Conservation (phyloP, 257 asterid genomes). For the Ilex asprella region DNA sequence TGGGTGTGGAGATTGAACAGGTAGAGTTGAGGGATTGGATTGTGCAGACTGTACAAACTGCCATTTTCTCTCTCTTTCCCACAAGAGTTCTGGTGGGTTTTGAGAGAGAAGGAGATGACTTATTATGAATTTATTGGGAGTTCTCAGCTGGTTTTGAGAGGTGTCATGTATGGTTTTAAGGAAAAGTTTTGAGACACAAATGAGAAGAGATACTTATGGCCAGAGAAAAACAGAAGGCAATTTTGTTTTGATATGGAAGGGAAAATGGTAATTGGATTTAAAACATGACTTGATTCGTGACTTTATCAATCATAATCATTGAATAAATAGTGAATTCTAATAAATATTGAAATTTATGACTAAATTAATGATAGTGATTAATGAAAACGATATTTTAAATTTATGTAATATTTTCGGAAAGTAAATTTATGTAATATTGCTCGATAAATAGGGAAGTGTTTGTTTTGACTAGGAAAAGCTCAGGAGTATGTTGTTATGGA, state of each 20-base stretch:
- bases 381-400: too few species aligned
- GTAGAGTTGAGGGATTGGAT: conserved; percentile 62
- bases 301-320: too few species aligned
- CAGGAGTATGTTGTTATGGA: conserved; percentile 12
- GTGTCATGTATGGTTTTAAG: background rate
- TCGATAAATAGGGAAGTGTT: background rate
- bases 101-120: conserved; percentile 18
- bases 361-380: too few species aligned
- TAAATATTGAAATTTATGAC: too few species aligned
- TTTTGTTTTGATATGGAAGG: conserved; percentile 21
- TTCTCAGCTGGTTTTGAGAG: background rate
- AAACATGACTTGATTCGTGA: too few species aligned
- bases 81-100: conserved; percentile 5
- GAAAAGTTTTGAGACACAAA: conserved; percentile 24
- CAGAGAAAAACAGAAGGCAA: conserved; percentile 20
- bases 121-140: background rate
- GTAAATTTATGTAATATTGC: too few species aligned
- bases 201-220: conserved; percentile 31
- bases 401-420: too few species aligned
- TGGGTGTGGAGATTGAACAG: conserved; percentile 58
- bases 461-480: conserved; percentile 16
- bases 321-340: too few species aligned
- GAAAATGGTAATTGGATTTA: conserved; percentile 5
- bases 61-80: conserved; percentile 43
- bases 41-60: conserved; percentile 67